Evolutionary conservation across 176 grass and related monocot species (phyloP).

Genomic region (Lolium perenne): DNA sequence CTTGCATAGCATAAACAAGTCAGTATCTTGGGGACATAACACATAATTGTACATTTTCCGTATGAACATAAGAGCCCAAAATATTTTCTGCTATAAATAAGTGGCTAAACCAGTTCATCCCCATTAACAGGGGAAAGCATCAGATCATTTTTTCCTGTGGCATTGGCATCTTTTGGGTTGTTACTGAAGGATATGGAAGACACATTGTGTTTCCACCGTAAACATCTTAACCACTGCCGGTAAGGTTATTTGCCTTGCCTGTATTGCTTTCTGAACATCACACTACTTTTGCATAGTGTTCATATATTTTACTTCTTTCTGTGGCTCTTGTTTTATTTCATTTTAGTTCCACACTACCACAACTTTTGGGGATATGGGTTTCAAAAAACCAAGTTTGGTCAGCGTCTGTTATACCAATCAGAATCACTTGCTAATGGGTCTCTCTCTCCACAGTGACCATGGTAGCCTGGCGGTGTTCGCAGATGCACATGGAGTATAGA

Average conservation of each 20-base stretch:
- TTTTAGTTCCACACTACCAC: not conserved
- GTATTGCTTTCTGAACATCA: not conserved
- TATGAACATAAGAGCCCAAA: not conserved
- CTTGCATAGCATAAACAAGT: not conserved
- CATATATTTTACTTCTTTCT: not conserved
- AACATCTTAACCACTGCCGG: not conserved
- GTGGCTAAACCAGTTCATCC: not conserved
- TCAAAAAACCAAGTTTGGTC: not conserved
- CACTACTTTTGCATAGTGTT: not conserved
- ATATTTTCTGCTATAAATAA: not conserved
- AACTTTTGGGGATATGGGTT: not conserved
- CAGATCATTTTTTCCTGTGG: not conserved
- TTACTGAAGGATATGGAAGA: slow-evolving; percentile 8
- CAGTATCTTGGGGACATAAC: not conserved
- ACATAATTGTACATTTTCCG: slow-evolving; percentile 2
- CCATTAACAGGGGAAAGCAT: slow-evolving; percentile 4
- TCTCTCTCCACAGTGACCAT: not conserved
- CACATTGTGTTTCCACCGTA: not conserved
- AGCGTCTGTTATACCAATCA: too few species aligned
- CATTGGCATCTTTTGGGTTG: slow-evolving; percentile 1
- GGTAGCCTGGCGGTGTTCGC: not conserved
- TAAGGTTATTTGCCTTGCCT: not conserved
- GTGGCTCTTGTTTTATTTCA: too few species aligned
- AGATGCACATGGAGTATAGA: not conserved
- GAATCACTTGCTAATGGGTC: too few species aligned